Evolutionary conservation across 495 filamentous ascomycete species (phyloP).

Genomic region (Neurospora sp.): DNA sequence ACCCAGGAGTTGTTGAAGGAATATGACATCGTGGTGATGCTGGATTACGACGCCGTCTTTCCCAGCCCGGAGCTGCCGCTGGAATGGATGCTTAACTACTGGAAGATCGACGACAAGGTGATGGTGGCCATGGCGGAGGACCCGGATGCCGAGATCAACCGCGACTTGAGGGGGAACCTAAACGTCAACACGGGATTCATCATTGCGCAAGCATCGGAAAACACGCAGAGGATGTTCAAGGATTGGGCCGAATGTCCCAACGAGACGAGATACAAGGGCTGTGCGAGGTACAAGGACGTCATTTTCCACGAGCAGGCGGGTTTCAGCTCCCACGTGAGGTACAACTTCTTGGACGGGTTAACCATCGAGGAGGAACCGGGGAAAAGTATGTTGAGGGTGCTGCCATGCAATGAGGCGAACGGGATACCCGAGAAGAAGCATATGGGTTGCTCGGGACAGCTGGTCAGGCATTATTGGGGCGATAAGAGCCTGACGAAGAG

Average conservation of each 20-base stretch:
- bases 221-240: constrained; percentile 17
- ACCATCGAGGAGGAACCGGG: constrained; percentile 12
- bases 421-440: constrained; percentile 12
- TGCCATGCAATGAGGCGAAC: constrained; percentile 22
- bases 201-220: constrained; percentile 17
- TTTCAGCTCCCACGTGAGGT: constrained; percentile 20
- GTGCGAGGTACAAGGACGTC: constrained; percentile 14
- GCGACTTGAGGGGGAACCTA: constrained; percentile 6
- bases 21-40: constrained; percentile 40
- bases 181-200: constrained; percentile 26
- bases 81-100: constrained; percentile 47
- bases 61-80: constrained; percentile 37
- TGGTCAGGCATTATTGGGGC: constrained; percentile 23
- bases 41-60: constrained; percentile 42
- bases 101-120: constrained; percentile 32
- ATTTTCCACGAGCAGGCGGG: constrained; percentile 21
- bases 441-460: constrained; percentile 14
- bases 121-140: constrained; percentile 38
- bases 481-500: constrained; percentile 9
- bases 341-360: constrained; percentile 19
- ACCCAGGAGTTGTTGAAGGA: constrained; percentile 33
- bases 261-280: constrained; percentile 8
- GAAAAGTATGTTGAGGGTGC: constrained; percentile 11
- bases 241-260: constrained; percentile 23
- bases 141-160: constrained; percentile 15